Base-by-base conservation (phyloP, 148 eudicot genomes). In the Cornus suecica region DNA sequence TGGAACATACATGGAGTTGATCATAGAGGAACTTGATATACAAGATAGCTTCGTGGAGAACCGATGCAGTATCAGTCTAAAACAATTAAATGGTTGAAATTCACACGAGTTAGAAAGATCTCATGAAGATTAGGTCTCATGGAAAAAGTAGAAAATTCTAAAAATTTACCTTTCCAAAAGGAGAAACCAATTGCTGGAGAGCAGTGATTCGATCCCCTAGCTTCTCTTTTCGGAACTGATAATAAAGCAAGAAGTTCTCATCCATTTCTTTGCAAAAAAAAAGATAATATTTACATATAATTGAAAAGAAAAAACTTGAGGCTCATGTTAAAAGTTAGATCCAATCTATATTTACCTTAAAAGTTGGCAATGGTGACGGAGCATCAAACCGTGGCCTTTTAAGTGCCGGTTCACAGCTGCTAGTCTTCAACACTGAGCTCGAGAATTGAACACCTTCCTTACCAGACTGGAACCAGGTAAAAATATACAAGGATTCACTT, bases 51-150 rank as follows among this genome's bases (percentile, higher is more conserved):
- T 94, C 99, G 27, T 89, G 95, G 70, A 94, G 92, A 77, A 94
- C 99, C 32, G 99, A 94, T 31, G 97, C 97, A 0, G 99, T 94
- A 80, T 94, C 97, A 11, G 99, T 94, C 99, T 94, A 88, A 71
- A 83, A 25, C 66, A 24, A 54, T n/a, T 13, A 31, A 18, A 24
- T 23, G 69, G 2, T 42, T n/a, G 61, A 83, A 48, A 48, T 27
- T n/a, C 51, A 63, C 10, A 16, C 54, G 10, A 45, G 15, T 45
- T 45, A 45, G 10, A n/a, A 41, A 4, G 45, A 41, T 41, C 9
- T 45, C 6, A 45, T 11, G 9, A 56, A 30, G 60, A 74, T 24
- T 14, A 1, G 15, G 32, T 67, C 24, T 7, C 13, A 7, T 14
- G 69, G 67, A 68, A 32, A 54, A 67, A 65, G 32, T 32, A 31